Percentiles rank a stretch among this genome's conserved stretches.
Conservation (phyloP, 2,329 filamentous ascomycete genomes). For the Aspergillus tanneri region DNA sequence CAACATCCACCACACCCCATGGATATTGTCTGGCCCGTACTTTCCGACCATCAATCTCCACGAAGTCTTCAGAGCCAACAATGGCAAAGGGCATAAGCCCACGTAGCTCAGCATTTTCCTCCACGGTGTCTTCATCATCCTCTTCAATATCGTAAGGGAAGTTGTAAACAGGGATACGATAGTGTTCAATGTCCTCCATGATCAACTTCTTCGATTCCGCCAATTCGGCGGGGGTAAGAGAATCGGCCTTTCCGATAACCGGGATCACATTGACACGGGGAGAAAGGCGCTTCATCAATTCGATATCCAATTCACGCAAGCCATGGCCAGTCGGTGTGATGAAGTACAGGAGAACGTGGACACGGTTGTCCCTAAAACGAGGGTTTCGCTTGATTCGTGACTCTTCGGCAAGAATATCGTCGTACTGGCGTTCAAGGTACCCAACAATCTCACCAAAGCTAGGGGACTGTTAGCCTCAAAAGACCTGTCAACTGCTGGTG, state of each 20-base stretch:
- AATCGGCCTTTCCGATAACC: slow-evolving; percentile 97
- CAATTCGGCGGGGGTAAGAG: slow-evolving; percentile 90
- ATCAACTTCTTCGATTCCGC: slow-evolving; percentile 99
- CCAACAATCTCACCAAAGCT: slow-evolving; percentile 98
- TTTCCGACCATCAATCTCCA: slow-evolving; percentile 89
- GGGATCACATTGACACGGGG: slow-evolving; percentile 98
- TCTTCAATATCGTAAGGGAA: slow-evolving; percentile 99
- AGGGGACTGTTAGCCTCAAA: slow-evolving; percentile 24
- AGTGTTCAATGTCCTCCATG: slow-evolving; percentile 99
- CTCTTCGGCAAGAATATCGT: slow-evolving; percentile 98
- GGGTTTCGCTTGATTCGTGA: slow-evolving; percentile 99
- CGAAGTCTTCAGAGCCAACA: slow-evolving; percentile 91
- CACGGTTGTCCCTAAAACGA: slow-evolving; percentile 97
- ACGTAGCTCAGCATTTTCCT: slow-evolving; percentile 96
- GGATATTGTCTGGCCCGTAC: slow-evolving; percentile 96
- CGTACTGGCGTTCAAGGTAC: slow-evolving; percentile 98
- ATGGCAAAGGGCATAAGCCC: slow-evolving; percentile 99
- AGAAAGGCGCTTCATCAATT: slow-evolving; percentile 98
- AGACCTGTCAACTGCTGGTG: neutral
- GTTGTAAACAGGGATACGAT: slow-evolving; percentile 99
- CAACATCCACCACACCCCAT: slow-evolving; percentile 98
- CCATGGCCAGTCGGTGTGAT: slow-evolving; percentile 98
- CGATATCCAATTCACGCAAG: slow-evolving; percentile 97
- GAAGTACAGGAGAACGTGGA: slow-evolving; percentile 98
- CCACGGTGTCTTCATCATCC: slow-evolving; percentile 98